Percentiles rank a stretch among this genome's conserved stretches.
These are phyloP conservation scores for Saturnispora hagleri DNA, from an alignment of 805 yeast species.

Conservation along the genomic window DNA sequence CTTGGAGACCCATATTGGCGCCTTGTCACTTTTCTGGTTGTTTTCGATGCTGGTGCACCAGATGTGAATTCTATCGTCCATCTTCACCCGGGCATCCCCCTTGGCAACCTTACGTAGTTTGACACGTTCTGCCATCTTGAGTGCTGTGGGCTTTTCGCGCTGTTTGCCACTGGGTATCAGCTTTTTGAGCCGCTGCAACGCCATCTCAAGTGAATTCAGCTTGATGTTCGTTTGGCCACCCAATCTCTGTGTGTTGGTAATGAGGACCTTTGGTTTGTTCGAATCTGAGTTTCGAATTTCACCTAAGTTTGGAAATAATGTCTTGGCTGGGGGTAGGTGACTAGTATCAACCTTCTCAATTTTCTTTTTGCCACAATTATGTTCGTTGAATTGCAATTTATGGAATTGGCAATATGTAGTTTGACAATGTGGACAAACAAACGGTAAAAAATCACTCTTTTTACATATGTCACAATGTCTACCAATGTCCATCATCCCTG, in stretches of 20 bases:
- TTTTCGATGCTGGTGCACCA: conserved; percentile 36
- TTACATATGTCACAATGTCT: conserved; percentile 44
- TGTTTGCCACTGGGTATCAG: conserved; percentile 2
- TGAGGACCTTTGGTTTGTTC: conserved; percentile 7
- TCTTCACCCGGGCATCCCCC: conserved; percentile 40
- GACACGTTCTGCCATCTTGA: conserved; percentile 28
- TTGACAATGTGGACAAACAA: conserved; percentile 35
- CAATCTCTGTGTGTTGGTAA: conserved; percentile 5
- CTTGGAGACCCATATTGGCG: conserved; percentile 38
- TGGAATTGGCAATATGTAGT: conserved; percentile 43
- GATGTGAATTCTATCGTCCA: conserved; percentile 39
- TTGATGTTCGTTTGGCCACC: conserved; percentile 7
- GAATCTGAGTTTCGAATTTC: conserved; percentile 27
- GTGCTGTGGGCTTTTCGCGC: conserved; percentile 7
- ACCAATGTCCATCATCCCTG: conserved; percentile 47
- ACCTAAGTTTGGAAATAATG: conserved; percentile 45
- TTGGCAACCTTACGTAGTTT: conserved; percentile 38
- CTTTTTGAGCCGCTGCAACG: conserved; percentile 12
- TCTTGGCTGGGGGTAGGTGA: conserved; percentile 33
- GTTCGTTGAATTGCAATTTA: conserved; percentile 29
- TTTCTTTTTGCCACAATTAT: conserved; percentile 14
- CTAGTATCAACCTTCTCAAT: conserved; percentile 8
- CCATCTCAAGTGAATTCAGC: conserved; percentile 11
- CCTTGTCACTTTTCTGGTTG: conserved; percentile 3
- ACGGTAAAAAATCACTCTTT: conserved; percentile 51